Evolutionary conservation across 139 green algal genomes (phyloP), one percentile per base, ranked within the genome.

Genomic region (Astrephomene gubernaculifera): DNA sequence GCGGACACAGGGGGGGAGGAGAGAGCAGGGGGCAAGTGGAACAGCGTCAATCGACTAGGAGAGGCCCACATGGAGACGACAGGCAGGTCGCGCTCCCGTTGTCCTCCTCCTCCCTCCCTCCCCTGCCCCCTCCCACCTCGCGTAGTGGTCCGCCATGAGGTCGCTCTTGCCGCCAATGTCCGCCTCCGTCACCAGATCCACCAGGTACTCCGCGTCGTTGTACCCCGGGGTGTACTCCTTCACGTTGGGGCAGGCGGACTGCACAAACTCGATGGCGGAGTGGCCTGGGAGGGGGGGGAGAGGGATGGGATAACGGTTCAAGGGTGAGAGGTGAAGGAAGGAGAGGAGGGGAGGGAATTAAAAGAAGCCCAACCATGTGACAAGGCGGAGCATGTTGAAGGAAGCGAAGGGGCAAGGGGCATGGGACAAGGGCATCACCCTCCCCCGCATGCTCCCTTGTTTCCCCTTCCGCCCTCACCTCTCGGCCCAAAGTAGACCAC

Each of bases 121-220:
- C 63, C 63, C 63, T 70, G 5, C 63, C 63, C 63, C 31, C n/a
- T 33, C 52, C 35, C 33, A 76, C 63, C 27, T 43, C 1, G 43
- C 63, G 44, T 85, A 85, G 64, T 68, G 45, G 31, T 74, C 79
- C n/a, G 79, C 79, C 36, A 85, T 44, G 22, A 41, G 17, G 64
- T 85, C 79, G 36, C 27, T 44, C 31, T 85, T 5, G 38, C 79
- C 79, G 33, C 22, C 33, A 24, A 74, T 52, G 79, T 85, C 79
- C 19, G 63, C 79, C 83, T 87, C 79, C 27, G 83, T 90, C 35
- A 93, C 90, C 65, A 94, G 69, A 57, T 94, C 89, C 53, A 92
- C 86, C 70, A 95, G 71, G 87, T 88, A 94, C 75, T 95, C 92
- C 14, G 91, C 89, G 45, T 92, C 82, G 72, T 93, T 95, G 74